These are phyloP conservation scores for Eucalyptus regnans DNA, from an alignment of 345 rosid genomes.

Conservation along the genomic window DNA sequence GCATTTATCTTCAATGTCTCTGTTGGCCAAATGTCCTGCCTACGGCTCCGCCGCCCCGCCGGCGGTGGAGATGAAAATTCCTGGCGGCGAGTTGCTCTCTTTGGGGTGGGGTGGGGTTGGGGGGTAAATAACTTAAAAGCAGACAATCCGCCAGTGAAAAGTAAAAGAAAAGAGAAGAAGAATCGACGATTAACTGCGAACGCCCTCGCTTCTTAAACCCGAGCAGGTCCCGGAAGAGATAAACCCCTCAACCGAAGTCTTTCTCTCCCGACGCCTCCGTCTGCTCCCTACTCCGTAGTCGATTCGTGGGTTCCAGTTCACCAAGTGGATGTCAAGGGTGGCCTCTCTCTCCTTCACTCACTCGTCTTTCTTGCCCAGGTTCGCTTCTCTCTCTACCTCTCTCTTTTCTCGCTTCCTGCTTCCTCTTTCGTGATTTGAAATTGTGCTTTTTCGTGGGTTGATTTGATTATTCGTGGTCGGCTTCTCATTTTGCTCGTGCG, in stretches of 20 bases:
- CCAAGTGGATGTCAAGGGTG: conserved; percentile 10
- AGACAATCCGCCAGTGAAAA: background rate
- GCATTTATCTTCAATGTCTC: background rate
- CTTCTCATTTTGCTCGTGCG: background rate
- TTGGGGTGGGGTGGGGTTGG: background rate
- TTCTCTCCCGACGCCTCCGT: background rate
- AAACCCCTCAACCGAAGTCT: background rate
- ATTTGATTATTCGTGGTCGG: background rate
- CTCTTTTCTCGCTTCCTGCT: background rate
- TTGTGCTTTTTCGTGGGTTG: background rate
- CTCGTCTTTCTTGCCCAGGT: conserved; percentile 58
- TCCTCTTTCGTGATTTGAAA: background rate
- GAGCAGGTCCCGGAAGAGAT: background rate
- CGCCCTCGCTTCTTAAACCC: background rate
- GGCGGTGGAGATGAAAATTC: background rate
- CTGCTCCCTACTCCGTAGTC: background rate
- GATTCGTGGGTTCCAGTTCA: background rate
- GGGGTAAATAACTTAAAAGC: background rate
- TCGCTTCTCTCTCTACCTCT: background rate
- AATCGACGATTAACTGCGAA: background rate
- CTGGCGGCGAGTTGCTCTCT: background rate
- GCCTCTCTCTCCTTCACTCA: conserved; percentile 55
- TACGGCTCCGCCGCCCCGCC: background rate
- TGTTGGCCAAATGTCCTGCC: background rate
- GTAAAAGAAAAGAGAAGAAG: background rate